Conservation (phyloP, 768 basidiomycete genomes). For the Gloeostereum incarnatum region DNA sequence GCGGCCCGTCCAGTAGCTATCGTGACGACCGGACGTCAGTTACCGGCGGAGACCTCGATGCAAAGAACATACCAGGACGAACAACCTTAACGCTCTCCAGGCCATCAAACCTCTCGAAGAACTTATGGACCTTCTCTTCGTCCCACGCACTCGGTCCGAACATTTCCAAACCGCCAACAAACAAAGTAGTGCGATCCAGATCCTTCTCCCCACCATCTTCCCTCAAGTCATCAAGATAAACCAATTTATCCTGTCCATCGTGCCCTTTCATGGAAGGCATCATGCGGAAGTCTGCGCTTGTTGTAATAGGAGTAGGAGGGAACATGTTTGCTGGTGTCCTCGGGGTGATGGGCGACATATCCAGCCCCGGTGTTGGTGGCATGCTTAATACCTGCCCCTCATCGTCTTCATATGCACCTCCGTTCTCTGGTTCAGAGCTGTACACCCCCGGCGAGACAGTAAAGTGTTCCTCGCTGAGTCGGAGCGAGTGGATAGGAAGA, state of each 20-base stretch:
- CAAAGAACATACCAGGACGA: slow-evolving; percentile 42
- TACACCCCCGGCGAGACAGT: no score
- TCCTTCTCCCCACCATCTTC: slow-evolving; percentile 21
- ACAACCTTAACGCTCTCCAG: slow-evolving; percentile 60
- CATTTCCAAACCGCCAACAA: slow-evolving; percentile 69
- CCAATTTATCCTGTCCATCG: slow-evolving; percentile 12
- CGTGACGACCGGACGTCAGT: no score
- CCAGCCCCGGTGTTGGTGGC: slow-evolving; percentile 35
- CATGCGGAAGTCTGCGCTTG: slow-evolving; percentile 20
- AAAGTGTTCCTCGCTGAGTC: no score
- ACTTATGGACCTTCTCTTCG: slow-evolving; percentile 45
- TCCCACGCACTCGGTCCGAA: slow-evolving; percentile 59
- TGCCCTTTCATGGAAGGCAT: slow-evolving; percentile 10
- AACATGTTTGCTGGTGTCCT: slow-evolving; percentile 38
- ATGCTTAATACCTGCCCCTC: slow-evolving; percentile 28
- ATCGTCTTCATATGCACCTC: slow-evolving; percentile 11
- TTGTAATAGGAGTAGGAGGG: slow-evolving; percentile 38
- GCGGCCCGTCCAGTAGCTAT: slow-evolving; percentile 56
- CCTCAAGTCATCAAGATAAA: slow-evolving; percentile 11
- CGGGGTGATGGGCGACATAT: slow-evolving; percentile 39
- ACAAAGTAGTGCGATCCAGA: slow-evolving; percentile 61
- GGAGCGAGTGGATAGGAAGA: no score
- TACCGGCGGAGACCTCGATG: no score
- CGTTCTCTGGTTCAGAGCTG: no score
- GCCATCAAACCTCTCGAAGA: slow-evolving; percentile 58